Evolutionary conservation across 2,329 filamentous ascomycete genomes (phyloP).

Genomic region (Fusarium austroafricanum): DNA sequence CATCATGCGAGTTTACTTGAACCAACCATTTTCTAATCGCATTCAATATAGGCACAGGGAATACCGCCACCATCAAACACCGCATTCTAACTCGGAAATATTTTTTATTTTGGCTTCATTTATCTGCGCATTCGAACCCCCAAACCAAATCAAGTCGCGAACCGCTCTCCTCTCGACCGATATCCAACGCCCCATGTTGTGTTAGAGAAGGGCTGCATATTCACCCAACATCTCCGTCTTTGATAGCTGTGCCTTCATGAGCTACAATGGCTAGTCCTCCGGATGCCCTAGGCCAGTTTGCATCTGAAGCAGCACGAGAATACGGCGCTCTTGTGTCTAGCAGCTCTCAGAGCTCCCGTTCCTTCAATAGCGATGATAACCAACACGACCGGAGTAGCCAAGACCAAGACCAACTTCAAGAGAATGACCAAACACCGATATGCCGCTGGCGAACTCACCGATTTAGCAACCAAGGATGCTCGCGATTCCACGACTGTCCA

Average conservation of each 20-base stretch:
- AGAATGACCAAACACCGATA: constrained; percentile 7
- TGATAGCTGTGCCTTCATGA: constrained; percentile 35
- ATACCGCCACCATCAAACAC: constrained; percentile 27
- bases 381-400: constrained; percentile 9
- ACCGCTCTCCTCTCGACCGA: constrained; percentile 4
- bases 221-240: constrained; percentile 7
- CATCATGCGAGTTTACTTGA: constrained; percentile 43
- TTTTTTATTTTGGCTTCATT: background rate
- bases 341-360: constrained; percentile 49
- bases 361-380: constrained; percentile 53
- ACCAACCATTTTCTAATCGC: constrained; percentile 45
- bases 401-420: background rate
- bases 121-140: background rate
- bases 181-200: constrained; percentile 23
- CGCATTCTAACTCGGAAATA: constrained; percentile 9
- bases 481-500: constrained; percentile 62
- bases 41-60: constrained; percentile 29
- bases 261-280: constrained; percentile 45
- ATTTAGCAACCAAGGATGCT: constrained; percentile 59
- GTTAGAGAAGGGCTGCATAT: constrained; percentile 23
- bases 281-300: constrained; percentile 35
- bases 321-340: constrained; percentile 26
- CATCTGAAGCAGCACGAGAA: constrained; percentile 30
- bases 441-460: constrained; percentile 56
- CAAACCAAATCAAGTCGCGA: background rate